A percentile compares a stretch with the other conserved stretches of the same genome.
phyloP scores from a whole-genome alignment of 345 rosid species.

The Eucalyptus tenuipes region DNA sequence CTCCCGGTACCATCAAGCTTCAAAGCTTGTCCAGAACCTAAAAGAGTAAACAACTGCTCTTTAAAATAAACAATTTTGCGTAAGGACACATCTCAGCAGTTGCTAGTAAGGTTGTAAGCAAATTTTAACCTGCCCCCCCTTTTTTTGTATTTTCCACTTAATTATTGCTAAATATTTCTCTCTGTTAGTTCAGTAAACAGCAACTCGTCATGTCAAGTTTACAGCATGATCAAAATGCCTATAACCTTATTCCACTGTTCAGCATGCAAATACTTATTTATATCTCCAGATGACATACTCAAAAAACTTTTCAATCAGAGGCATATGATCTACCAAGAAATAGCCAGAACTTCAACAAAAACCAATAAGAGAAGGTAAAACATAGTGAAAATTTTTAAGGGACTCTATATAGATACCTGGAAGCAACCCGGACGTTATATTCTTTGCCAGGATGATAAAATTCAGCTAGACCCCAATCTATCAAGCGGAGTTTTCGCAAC shows the following conservation, averaged over 20 bases:
- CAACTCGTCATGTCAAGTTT: not conserved
- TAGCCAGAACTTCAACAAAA: not conserved
- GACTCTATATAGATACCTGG: conserved; percentile 30
- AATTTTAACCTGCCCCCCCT: not conserved
- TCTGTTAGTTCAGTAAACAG: not conserved
- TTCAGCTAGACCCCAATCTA: conserved; percentile 88
- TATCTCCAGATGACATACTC: not conserved
- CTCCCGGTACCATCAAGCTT: not conserved
- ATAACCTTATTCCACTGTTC: not conserved
- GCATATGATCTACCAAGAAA: not conserved
- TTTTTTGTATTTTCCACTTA: not conserved
- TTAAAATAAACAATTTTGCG: not conserved
- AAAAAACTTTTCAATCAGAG: not conserved
- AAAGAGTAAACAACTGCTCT: not conserved
- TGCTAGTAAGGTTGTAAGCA: not conserved
- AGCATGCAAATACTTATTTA: not conserved
- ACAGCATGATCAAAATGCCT: not conserved
- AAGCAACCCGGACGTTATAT: conserved; percentile 81
- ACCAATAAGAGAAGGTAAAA: not conserved
- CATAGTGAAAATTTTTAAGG: not conserved
- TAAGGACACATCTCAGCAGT: not conserved
- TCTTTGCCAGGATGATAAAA: conserved; percentile 82
- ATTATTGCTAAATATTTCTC: not conserved
- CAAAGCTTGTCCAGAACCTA: not conserved
- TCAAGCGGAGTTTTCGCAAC: conserved; percentile 71